Base-by-base conservation (phyloP, 176 grass and related monocot genomes). In the barley (Hordeum vulgare) region DNA sequence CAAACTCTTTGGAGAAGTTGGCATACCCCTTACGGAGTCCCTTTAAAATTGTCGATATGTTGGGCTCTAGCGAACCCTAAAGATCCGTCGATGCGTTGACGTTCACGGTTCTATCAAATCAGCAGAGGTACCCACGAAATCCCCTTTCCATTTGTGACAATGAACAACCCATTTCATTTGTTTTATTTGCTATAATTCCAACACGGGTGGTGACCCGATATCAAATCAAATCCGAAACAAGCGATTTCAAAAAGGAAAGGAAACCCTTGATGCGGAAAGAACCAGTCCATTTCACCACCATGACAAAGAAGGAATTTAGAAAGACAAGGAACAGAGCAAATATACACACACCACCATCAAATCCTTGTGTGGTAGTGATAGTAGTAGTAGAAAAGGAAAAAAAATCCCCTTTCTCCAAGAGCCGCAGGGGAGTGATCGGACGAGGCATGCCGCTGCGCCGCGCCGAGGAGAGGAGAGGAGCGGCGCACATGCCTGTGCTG, bases 401-500 rank as follows among this genome's bases (percentile, higher is more conserved):
- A 26, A 51, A 35, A 10, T 9, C 2, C 13, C 36, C 20, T 31
- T 8, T 81, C 75, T 13, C 40, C 39, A 15, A 80, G 60, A 47
- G 63, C 29, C 57, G 66, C 34, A 11, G 18, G n/a, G 21, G 18
- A 9, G 15, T 69, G 66, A 14, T 7, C 8, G 3, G 18, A 37
- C 10, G 13, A 0, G 33, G 35, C 6, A 37, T 7, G 35, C 35
- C 35, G 35, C 35, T 7, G 35, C 36, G 7, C 40, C 3, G 9
- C 2, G 6, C 25, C 6, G 67, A 42, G 21, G n/a, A 45, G 37
- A 25, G n/a, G 9, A 26, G 58, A 13, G 3, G 63, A 67, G 18
- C 3, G 8, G 13, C 15, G 20, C 83, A 77, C 74, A 79, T 74
- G 84, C 66, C n/a, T 44, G 25, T 61, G 6, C 79, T 74, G 74